Evolutionary conservation across 768 basidiomycete genomes (phyloP).

Genomic region (Lentinula lateritia): DNA sequence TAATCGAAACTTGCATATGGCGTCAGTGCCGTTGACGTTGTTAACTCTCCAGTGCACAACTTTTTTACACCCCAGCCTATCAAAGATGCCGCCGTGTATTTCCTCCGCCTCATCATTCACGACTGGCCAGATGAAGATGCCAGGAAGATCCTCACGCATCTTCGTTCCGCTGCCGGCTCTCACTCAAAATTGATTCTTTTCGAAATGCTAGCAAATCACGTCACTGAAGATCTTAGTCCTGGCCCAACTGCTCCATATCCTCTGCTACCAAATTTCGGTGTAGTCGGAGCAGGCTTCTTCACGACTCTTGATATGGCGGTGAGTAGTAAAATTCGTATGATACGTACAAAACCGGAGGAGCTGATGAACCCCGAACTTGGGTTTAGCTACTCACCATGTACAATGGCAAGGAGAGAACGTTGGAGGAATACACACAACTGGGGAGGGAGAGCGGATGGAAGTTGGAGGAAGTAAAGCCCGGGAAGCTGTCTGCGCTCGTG

Average conservation of each 20-base stretch:
- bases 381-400: no score
- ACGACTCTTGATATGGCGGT: no score
- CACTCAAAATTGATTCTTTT: slow-evolving; percentile 20
- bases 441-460: no score
- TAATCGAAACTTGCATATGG: no score
- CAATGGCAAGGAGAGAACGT: no score
- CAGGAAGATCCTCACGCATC: slow-evolving; percentile 19
- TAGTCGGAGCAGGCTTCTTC: no score
- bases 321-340: no score
- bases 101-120: slow-evolving; percentile 25
- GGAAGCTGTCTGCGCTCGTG: no score
- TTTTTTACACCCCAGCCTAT: slow-evolving; percentile 26
- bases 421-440: no score
- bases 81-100: slow-evolving; percentile 20
- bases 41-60: slow-evolving; percentile 16
- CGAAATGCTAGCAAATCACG: slow-evolving; percentile 11
- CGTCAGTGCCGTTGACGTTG: background rate
- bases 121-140: slow-evolving; percentile 21
- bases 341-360: no score
- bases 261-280: background rate
- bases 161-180: slow-evolving; percentile 17
- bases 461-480: no score
- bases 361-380: background rate
- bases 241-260: background rate
- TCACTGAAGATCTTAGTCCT: background rate